A percentile compares a stretch with the other conserved stretches of the same genome.
Conservation (phyloP, 2,329 filamentous ascomycete species). For the Trichoderma koningii region DNA sequence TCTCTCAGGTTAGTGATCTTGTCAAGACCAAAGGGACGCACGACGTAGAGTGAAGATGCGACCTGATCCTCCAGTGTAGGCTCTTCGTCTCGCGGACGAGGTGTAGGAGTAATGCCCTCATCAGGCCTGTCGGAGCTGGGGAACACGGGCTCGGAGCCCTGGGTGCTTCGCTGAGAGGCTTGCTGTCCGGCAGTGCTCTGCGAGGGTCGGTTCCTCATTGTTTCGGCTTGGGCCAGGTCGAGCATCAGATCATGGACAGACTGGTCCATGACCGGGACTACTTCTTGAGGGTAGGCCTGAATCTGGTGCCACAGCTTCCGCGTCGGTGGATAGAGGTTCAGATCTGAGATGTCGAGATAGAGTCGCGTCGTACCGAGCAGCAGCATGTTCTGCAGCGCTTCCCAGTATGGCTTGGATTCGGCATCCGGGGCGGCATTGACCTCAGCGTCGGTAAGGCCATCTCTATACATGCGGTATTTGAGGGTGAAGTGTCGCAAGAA, state of each 20-base stretch:
- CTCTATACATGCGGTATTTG: slow-evolving; percentile 90
- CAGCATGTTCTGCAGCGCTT: slow-evolving; percentile 87
- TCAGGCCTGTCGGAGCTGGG: slow-evolving; percentile 76
- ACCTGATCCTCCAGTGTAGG: slow-evolving; percentile 77
- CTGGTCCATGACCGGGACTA: slow-evolving; percentile 95
- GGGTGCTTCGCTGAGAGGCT: slow-evolving; percentile 49
- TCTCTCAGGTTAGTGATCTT: slow-evolving; percentile 88
- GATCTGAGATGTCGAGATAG: slow-evolving; percentile 84
- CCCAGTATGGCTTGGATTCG: slow-evolving; percentile 78
- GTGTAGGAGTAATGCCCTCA: slow-evolving; percentile 39
- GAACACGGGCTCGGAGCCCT: slow-evolving; percentile 74
- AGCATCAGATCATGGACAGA: slow-evolving; percentile 91
- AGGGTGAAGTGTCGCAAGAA: slow-evolving; percentile 89
- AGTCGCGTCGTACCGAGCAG: slow-evolving; percentile 80
- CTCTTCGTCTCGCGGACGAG: slow-evolving; percentile 47
- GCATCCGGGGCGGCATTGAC: slow-evolving; percentile 69
- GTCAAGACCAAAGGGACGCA: slow-evolving; percentile 87
- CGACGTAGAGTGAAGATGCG: slow-evolving; percentile 76
- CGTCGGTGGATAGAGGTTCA: slow-evolving; percentile 91
- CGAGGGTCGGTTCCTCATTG: slow-evolving; percentile 66
- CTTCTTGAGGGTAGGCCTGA: slow-evolving; percentile 92
- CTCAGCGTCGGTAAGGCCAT: slow-evolving; percentile 78
- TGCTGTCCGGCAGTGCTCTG: slow-evolving; percentile 56
- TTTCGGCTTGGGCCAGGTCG: slow-evolving; percentile 80
- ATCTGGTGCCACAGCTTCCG: slow-evolving; percentile 94